Conservation (phyloP, 495 filamentous ascomycete species). For the Penicillium samsonianum region DNA sequence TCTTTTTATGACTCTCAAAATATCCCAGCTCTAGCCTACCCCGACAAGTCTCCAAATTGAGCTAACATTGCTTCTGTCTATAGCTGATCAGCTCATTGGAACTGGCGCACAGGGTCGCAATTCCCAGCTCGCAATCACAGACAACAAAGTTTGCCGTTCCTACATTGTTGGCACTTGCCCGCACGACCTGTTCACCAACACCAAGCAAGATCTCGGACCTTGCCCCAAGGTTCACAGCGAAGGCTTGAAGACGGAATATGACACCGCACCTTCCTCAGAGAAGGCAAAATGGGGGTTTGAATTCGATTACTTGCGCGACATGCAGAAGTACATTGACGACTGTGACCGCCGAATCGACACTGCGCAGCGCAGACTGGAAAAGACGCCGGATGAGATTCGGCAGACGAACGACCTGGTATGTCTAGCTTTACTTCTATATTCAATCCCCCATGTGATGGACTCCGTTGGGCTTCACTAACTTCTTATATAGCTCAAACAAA, state of each 20-base stretch:
- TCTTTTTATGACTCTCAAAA: conserved; percentile 3
- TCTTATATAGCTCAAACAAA: conserved; percentile 68
- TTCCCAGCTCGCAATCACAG: conserved; percentile 81
- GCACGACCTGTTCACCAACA: conserved; percentile 99
- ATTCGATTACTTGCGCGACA: conserved; percentile 93
- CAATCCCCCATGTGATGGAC: background rate
- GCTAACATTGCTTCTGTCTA: conserved; percentile 37
- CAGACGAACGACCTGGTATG: conserved; percentile 85
- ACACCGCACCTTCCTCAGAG: conserved; percentile 62
- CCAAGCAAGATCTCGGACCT: conserved; percentile 92
- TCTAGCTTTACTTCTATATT: background rate
- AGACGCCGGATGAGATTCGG: conserved; percentile 95
- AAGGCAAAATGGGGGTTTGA: conserved; percentile 85
- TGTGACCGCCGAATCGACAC: conserved; percentile 92
- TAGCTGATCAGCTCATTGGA: conserved; percentile 79
- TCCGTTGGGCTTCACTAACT: conserved; percentile 1
- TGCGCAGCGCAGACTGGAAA: conserved; percentile 88
- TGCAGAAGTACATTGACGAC: conserved; percentile 93
- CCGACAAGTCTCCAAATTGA: conserved; percentile 14
- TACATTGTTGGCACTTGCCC: conserved; percentile 94
- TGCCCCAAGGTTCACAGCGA: conserved; percentile 92
- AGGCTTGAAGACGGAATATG: conserved; percentile 84
- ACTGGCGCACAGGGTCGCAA: conserved; percentile 67
- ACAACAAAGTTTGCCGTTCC: conserved; percentile 92
- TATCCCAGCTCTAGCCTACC: conserved; percentile 7